These are phyloP conservation scores for Vicia faba DNA, from an alignment of 306 rosid species.

Conservation along the genomic window DNA sequence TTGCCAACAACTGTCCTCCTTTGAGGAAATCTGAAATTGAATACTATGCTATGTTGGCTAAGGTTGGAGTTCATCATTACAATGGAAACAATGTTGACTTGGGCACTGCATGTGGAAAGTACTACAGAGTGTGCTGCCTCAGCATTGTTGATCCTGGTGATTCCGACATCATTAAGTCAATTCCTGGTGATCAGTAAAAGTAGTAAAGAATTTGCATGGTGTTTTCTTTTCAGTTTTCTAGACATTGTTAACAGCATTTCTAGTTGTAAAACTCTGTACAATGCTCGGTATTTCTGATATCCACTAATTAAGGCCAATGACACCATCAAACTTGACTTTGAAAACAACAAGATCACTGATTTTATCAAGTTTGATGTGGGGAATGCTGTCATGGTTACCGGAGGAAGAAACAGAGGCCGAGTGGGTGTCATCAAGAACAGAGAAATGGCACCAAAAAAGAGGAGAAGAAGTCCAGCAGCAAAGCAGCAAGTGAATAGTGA, in stretches of 20 bases:
- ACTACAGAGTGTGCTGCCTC: conserved; percentile 89
- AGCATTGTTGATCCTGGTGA: conserved; percentile 83
- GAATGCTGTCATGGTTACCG: conserved; percentile 75
- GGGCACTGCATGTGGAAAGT: conserved; percentile 87
- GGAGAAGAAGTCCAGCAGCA: conserved; percentile 64
- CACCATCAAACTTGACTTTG: conserved; percentile 77
- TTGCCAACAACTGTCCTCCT: conserved; percentile 86
- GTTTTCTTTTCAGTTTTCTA: neutral
- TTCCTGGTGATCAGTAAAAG: conserved; percentile 46
- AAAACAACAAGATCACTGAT: conserved; percentile 59
- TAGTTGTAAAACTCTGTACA: conserved; percentile 34
- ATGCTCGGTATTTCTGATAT: conserved; percentile 24
- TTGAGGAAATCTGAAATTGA: conserved; percentile 77
- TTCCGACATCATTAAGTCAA: conserved; percentile 54
- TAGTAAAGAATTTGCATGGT: neutral
- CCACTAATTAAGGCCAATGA: conserved; percentile 72
- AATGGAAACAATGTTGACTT: conserved; percentile 88
- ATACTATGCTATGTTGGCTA: conserved; percentile 81
- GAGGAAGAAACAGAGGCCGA: conserved; percentile 76
- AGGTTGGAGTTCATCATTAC: conserved; percentile 79
- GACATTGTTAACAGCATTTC: conserved; percentile 24
- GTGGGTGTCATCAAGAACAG: conserved; percentile 75
- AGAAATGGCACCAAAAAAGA: no score
- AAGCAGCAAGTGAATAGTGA: conserved; percentile 81
- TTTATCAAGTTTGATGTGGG: conserved; percentile 80